Base-by-base conservation (phyloP, 139 green algal species). In the Deuterostichococcus epilithicus region DNA sequence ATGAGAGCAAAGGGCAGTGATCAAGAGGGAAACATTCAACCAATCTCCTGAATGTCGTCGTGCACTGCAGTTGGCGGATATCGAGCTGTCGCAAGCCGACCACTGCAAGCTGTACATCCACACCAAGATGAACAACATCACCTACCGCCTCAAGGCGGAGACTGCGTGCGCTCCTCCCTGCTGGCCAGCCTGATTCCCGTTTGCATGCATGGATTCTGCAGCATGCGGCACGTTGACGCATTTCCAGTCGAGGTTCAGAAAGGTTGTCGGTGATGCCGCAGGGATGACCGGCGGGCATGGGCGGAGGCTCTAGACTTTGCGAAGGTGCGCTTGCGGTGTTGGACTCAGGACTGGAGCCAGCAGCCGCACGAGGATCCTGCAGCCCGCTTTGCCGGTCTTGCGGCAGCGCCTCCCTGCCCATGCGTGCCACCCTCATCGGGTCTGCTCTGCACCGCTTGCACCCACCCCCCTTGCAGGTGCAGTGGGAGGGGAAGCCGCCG, bases 21-120 rank as follows among this genome's bases (percentile, higher is more conserved):
- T n/a, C n/a, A n/a, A n/a, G n/a, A n/a, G n/a, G n/a, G n/a, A n/a
- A n/a, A n/a, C n/a, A n/a, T n/a, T n/a, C n/a, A n/a, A 73, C 47
- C 25, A 28, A 5, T 1, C 25, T 69, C 34, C 0, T 66, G 67
- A 6, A 15, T 70, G 60, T 69, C 2, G 36, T 3, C 25, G 63
- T 33, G 23, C 0, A 13, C 30, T 80, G 69, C 82, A 94, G 88
- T 82, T 94, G 28, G 76, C 83, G 26, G 84, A 63, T 30, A 30
- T 96, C 10, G 75, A 81, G 1, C 79, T 86, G 18, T 90, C 81
- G 6, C 33, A 81, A 0, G 75, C 87, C 59, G 89, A 91, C 38
- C 83, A 88, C 75, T 73, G 84, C 68, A 96, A 95, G 78, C 90
- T 96, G 70, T 96, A 96, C 76, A 72, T 96, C 23, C 73, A 91